A percentile compares a stretch with the other conserved stretches of the same genome.
These are phyloP conservation scores for Neolecta irregularis DNA, from an alignment of 1,139 yeast species.

Conservation along the genomic window DNA sequence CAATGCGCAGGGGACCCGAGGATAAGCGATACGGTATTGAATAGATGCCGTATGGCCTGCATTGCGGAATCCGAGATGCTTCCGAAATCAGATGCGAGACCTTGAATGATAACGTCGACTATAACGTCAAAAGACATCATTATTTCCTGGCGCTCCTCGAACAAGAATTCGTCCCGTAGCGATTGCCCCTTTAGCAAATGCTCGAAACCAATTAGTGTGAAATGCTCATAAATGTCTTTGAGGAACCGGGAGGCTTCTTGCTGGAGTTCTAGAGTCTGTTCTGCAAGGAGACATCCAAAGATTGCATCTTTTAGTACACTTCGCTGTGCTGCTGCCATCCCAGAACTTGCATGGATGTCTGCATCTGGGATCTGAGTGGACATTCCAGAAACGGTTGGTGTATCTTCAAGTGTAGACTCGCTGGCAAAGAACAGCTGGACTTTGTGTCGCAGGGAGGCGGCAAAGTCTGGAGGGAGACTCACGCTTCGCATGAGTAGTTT, in stretches of 20 bases:
- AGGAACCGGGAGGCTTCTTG: slow-evolving; percentile 51
- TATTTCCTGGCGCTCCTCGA: slow-evolving; percentile 41
- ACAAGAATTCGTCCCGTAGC: no score
- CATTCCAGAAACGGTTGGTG: slow-evolving; percentile 16
- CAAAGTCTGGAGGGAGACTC: slow-evolving; percentile 44
- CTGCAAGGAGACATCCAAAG: slow-evolving; percentile 46
- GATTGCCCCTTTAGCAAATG: no score
- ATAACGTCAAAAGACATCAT: slow-evolving; percentile 52
- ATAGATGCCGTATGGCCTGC: slow-evolving; percentile 37
- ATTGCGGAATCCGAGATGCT: slow-evolving; percentile 60
- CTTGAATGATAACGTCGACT: slow-evolving; percentile 59
- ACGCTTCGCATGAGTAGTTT: slow-evolving; percentile 54
- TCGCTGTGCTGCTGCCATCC: slow-evolving; percentile 2
- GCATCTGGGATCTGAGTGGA: slow-evolving; percentile 27
- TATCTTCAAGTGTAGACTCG: slow-evolving; percentile 29
- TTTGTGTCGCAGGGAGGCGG: slow-evolving; percentile 30
- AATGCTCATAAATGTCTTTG: slow-evolving; percentile 59
- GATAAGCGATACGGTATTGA: slow-evolving; percentile 42
- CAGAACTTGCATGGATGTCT: slow-evolving; percentile 1
- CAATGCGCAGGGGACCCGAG: slow-evolving; percentile 57
- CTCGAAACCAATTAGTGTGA: no score
- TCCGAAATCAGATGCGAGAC: slow-evolving; percentile 62
- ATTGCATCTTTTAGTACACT: slow-evolving; percentile 21
- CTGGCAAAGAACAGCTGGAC: slow-evolving; percentile 37
- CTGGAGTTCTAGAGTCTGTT: slow-evolving; percentile 58